Evolutionary conservation across 768 basidiomycete species (phyloP).

Genomic region (Exidia glandulosa): DNA sequence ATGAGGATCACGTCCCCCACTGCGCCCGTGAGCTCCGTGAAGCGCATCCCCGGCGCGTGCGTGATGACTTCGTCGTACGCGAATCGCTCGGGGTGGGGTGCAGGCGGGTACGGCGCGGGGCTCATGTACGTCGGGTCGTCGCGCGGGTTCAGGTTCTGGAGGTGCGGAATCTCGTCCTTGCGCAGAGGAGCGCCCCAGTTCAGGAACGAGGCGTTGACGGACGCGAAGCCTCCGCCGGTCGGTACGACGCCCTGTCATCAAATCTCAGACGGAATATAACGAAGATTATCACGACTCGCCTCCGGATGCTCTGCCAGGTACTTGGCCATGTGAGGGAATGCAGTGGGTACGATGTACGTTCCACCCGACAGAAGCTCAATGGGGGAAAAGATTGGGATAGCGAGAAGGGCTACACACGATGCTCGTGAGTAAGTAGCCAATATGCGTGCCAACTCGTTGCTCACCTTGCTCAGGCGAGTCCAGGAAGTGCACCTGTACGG

Average conservation of each 20-base stretch:
- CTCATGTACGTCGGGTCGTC: not conserved
- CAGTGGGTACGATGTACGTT: conserved; percentile 52
- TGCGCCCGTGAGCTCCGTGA: conserved; percentile 33
- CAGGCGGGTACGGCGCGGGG: not conserved
- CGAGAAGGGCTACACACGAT: conserved; percentile 25
- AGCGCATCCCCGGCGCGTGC: conserved; percentile 4
- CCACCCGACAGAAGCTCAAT: conserved; percentile 46
- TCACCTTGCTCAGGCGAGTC: conserved; percentile 53
- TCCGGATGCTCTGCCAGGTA: conserved; percentile 13
- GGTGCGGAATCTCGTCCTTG: not conserved
- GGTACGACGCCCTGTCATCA: conserved; percentile 12
- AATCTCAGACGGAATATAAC: too few species aligned
- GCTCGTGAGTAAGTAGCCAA: not conserved
- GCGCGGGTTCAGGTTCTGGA: not conserved
- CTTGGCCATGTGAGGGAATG: conserved; percentile 22
- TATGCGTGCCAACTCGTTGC: too few species aligned
- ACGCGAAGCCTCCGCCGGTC: not conserved
- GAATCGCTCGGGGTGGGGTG: conserved; percentile 31
- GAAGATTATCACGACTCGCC: too few species aligned
- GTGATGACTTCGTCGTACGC: conserved; percentile 11
- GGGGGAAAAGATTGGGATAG: conserved; percentile 49
- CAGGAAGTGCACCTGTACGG: conserved; percentile 25
- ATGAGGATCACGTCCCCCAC: conserved; percentile 52
- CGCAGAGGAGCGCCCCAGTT: not conserved
- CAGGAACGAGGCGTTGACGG: not conserved